phyloP scores from a whole-genome alignment of 441 rosid species.

The Macaranga tanarius region DNA sequence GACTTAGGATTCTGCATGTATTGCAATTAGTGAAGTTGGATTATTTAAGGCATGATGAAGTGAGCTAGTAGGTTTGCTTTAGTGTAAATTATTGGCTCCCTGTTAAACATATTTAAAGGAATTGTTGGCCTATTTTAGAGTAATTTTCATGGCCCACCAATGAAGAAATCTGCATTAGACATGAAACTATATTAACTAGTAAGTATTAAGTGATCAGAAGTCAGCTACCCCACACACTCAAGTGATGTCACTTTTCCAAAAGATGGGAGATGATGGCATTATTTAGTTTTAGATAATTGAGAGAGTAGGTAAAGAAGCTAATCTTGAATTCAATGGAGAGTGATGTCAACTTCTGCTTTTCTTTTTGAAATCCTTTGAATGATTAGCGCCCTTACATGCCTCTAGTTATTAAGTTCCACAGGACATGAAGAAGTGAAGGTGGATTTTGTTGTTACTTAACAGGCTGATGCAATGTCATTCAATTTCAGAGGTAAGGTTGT shows the following conservation, averaged over 20 bases:
- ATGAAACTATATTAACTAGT: not conserved
- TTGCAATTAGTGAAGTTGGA: not conserved
- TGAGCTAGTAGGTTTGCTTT: not conserved
- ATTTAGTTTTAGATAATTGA: conserved; percentile 12
- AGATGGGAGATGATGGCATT: not conserved
- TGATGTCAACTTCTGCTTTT: conserved; percentile 13
- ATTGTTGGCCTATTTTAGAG: not conserved
- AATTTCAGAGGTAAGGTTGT: not conserved
- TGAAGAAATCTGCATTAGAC: not conserved
- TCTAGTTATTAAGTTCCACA: not conserved
- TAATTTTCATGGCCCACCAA: not conserved
- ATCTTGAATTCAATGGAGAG: not conserved
- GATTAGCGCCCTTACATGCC: not conserved
- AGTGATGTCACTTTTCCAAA: conserved; percentile 17
- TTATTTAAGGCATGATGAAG: not conserved
- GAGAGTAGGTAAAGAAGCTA: conserved; percentile 16
- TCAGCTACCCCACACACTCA: not conserved
- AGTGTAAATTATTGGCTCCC: not conserved
- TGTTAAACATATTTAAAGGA: too few relatives aligned
- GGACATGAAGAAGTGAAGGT: not conserved
- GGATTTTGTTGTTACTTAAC: not conserved
- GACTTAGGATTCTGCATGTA: not conserved
- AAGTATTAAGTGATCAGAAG: not conserved
- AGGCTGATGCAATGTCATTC: not conserved
- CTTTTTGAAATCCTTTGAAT: not conserved